Conservation (phyloP, 768 basidiomycete species). For the Hebeloma cylindrosporum region DNA sequence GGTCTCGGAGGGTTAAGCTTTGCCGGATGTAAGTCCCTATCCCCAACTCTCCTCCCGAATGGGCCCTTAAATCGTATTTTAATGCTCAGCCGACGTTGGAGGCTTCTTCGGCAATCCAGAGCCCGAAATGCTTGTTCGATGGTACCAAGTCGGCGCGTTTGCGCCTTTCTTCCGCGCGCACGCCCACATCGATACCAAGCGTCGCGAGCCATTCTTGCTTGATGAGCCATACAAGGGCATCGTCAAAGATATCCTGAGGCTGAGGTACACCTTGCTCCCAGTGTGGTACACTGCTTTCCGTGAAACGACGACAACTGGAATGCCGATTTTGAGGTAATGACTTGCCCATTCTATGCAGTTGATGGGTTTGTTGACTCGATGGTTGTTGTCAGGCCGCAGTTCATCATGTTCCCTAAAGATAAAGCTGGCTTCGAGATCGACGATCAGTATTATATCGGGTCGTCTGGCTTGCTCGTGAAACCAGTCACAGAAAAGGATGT, state of each 20-base stretch:
- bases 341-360: constrained; percentile 14
- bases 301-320: constrained; percentile 77
- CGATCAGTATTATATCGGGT: constrained; percentile 91
- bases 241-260: constrained; percentile 71
- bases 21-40: constrained; percentile 75
- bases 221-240: constrained; percentile 89
- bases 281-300: constrained; percentile 98
- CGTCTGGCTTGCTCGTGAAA: constrained; percentile 86
- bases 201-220: constrained; percentile 91
- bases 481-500: constrained; percentile 80
- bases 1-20: constrained; percentile 91
- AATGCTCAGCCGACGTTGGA: constrained; percentile 83
- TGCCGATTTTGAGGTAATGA: constrained; percentile 83
- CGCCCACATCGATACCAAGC: constrained; percentile 96
- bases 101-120: constrained; percentile 98
- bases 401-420: constrained; percentile 90
- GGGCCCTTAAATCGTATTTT: constrained; percentile 5
- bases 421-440: constrained; percentile 83
- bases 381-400: constrained; percentile 74
- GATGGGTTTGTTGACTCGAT: not conserved
- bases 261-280: constrained; percentile 85
- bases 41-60: constrained; percentile 8
- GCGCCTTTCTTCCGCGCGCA: constrained; percentile 98
- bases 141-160: constrained; percentile 96
- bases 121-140: constrained; percentile 91